Base-by-base conservation (phyloP, 192 early-diverging fungal species). In the Glomus cerebriforme region DNA sequence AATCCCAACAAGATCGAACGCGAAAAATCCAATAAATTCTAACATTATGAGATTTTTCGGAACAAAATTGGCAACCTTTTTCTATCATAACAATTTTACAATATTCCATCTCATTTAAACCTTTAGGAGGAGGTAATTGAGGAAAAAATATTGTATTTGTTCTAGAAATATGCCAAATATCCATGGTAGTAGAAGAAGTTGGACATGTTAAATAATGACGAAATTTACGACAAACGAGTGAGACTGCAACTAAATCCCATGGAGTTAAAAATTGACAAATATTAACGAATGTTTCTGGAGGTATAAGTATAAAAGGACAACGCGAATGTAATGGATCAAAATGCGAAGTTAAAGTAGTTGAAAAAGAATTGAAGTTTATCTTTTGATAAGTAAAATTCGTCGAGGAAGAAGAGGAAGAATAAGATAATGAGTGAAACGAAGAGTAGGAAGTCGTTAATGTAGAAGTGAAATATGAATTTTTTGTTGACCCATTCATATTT, bases 11-110 rank as follows among this genome's bases (percentile, higher is more conserved):
- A 12, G 63, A 64, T 29, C 63, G 10, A 27, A 64, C 63, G 3
- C 63, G 63, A 64, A 64, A 64, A 10, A 31, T 64, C 63, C 63
- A 64, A 64, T 64, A 64, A 3, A 64, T 64, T 64, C 63, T 26
- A 24, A 64, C 27, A 31, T 32, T 5, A 26, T 31, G 10, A 2
- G 0, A 9, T 29, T 64, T 64, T 64, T 27, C 13, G 0, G 10
- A 3, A 31, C 63, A 64, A 64, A 64, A 64, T 64, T 64, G 63
- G 13, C 63, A 64, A 32, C 63, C 63, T 29, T 29, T 64, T 64
- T 64, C 63, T 6, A 64, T 5, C 63, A 64, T 64, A 6, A 29
- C 22, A 6, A 64, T 31, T 15, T 12, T 24, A 64, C 63, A 64
- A 64, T 64, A 64, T 17, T 64, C 63, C 5, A 37, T 31, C 15